Base-by-base conservation (phyloP, 2,329 filamentous ascomycete genomes). In the Hymenoscyphus salicellus region DNA sequence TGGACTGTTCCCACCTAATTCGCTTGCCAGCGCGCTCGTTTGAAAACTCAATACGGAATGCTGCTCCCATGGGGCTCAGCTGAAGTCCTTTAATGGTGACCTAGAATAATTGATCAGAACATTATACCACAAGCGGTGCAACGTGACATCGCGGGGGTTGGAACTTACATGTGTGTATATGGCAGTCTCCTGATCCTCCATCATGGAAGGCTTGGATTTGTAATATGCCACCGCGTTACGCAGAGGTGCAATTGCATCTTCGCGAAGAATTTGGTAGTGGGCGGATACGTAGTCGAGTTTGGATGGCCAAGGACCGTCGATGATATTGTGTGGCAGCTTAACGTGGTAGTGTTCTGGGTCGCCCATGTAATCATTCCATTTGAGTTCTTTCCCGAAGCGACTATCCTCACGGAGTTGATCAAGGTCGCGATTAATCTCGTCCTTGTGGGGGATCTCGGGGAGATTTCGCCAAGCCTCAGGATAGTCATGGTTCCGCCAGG, bases 241-340 rank as follows among this genome's bases (percentile, higher is more conserved):
- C 0, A 97, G 80, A 0, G 88, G 83, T 14, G 89, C 84, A 2
- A 91, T 79, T 0, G 87, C 85, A 73, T 97, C 92, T 72, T 92
- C 90, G 2, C 93, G 84, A 7, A 92, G 81, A 1, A 97, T 83
- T 2, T 86, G 80, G 73, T 95, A 96, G 59, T 96, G 91, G 0
- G 86, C 83, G 36, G 85, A 79, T 0, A 97, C 79, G 64, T 96
- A 97, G 0, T 82, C 79, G 1, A 86, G 81, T 56, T 85, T 88
- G 4, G 81, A 85, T 0, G 77, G 68, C 81, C 88, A 94, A 0
- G 86, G 79, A 0, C 80, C 80, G 0, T 83, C 68, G 23, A 87
- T 78, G 6, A 78, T 78, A 70, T 92, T 92, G 0, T 78, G 71
- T 0, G 79, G 77, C 0, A 88, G 73, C 3, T 20, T 14, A 3